phyloP scores from a whole-genome alignment of 441 rosid species.

The Euphorbia celastroides region DNA sequence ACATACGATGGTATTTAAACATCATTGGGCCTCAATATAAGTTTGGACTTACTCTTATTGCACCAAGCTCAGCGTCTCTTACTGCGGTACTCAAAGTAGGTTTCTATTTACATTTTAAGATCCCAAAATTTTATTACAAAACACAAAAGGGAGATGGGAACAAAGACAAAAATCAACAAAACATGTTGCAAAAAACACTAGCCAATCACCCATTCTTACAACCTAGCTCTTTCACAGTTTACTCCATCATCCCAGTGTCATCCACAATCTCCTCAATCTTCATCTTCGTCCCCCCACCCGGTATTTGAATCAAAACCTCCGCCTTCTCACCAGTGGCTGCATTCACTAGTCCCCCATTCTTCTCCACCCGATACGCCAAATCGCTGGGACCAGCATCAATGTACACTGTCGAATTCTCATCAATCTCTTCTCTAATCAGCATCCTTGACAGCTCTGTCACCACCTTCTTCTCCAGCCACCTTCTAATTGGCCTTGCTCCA shows the following conservation, averaged over 20 bases:
- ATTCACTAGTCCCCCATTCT: constrained; percentile 68
- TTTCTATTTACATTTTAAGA: too few relatives aligned
- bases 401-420: constrained; percentile 71
- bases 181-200: too few relatives aligned
- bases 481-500: constrained; percentile 83
- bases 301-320: constrained; percentile 60
- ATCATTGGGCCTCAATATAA: too few relatives aligned
- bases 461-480: constrained; percentile 89
- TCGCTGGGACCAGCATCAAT: constrained; percentile 41
- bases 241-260: constrained; percentile 26
- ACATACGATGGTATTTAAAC: too few relatives aligned
- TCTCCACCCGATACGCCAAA: constrained; percentile 57
- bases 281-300: constrained; percentile 69
- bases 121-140: too few relatives aligned
- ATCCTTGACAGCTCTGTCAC: constrained; percentile 76
- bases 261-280: constrained; percentile 67
- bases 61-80: too few relatives aligned
- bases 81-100: too few relatives aligned
- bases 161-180: too few relatives aligned
- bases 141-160: too few relatives aligned
- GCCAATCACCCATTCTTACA: too few relatives aligned
- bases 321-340: constrained; percentile 64
- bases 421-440: constrained; percentile 71
- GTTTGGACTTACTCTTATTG: too few relatives aligned
- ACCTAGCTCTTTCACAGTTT: too few relatives aligned